phyloP scores from a whole-genome alignment of 495 filamentous ascomycete genomes.

The Penicillium taxi region DNA sequence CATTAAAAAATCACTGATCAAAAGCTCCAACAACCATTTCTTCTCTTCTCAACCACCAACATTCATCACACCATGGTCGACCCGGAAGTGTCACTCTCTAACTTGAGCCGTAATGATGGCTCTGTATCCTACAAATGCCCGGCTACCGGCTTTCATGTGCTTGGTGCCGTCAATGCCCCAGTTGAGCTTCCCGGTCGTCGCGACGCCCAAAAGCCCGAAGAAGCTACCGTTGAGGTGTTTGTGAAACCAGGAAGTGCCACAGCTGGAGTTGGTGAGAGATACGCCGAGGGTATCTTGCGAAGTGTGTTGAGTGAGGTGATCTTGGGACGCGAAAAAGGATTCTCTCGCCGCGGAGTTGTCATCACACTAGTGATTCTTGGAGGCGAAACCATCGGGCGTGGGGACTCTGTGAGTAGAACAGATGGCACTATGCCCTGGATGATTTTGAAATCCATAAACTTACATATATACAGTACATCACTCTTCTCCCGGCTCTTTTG shows the following conservation, averaged over 20 bases:
- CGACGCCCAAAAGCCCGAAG: conserved; percentile 75
- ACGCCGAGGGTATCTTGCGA: conserved; percentile 28
- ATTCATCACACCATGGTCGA: conserved; percentile 25
- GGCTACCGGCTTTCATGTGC: conserved; percentile 67
- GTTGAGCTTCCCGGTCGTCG: conserved; percentile 73
- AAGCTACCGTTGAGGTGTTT: conserved; percentile 83
- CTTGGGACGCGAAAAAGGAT: conserved; percentile 28
- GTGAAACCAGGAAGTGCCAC: conserved; percentile 62
- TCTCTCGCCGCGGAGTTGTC: conserved; percentile 36
- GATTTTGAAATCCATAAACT: conserved; percentile 1
- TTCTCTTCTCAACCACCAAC: neutral
- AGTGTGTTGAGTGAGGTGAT: conserved; percentile 25
- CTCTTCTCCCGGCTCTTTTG: conserved; percentile 65
- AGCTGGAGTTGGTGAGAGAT: conserved; percentile 70
- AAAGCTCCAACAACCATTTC: conserved; percentile 2
- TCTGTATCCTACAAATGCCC: conserved; percentile 69
- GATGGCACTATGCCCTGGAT: neutral
- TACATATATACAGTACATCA: conserved; percentile 55
- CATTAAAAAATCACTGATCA: conserved; percentile 18
- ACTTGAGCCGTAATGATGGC: conserved; percentile 71
- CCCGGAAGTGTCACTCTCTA: conserved; percentile 31
- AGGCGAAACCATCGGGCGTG: conserved; percentile 58
- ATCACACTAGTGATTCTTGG: conserved; percentile 33
- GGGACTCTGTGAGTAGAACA: conserved; percentile 52
- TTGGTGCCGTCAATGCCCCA: conserved; percentile 85